Conservation (phyloP, 2,329 filamentous ascomycete genomes). For the Colletotrichum scovillei region DNA sequence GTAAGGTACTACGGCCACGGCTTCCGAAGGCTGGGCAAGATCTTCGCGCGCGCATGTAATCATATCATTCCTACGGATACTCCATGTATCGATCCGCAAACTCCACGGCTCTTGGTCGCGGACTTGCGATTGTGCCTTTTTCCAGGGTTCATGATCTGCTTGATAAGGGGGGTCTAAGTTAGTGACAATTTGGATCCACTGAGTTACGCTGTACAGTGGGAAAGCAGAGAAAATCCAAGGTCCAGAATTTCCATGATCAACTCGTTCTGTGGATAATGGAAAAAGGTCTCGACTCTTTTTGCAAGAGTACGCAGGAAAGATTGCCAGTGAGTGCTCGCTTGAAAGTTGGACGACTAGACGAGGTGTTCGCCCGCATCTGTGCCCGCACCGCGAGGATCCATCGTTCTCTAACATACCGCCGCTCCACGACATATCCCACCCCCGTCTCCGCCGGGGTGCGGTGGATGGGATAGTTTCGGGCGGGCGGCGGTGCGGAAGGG, state of each 20-base stretch:
- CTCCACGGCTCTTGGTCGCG: not conserved
- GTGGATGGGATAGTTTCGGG: not conserved
- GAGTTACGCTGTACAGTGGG: not conserved
- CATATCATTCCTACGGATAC: not conserved
- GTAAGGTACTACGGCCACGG: not conserved
- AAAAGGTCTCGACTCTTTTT: not conserved
- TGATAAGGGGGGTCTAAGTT: not conserved
- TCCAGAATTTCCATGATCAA: not conserved
- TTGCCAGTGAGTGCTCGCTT: too few relatives aligned
- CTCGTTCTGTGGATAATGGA: not conserved
- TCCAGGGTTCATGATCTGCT: not conserved
- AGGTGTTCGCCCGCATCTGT: not conserved
- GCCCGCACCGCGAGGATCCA: not conserved
- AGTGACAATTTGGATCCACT: not conserved
- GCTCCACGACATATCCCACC: not conserved
- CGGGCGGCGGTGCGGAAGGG: conserved; percentile 1
- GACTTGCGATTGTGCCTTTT: not conserved
- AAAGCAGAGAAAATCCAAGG: not conserved
- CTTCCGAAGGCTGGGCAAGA: not conserved
- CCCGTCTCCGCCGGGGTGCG: not conserved
- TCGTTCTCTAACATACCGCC: conserved; percentile 7
- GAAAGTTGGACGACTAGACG: not conserved
- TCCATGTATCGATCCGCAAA: too few relatives aligned
- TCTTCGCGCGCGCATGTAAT: not conserved
- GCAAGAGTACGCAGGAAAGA: not conserved